phyloP scores from a whole-genome alignment of 768 basidiomycete genomes.

The Russula sp. region DNA sequence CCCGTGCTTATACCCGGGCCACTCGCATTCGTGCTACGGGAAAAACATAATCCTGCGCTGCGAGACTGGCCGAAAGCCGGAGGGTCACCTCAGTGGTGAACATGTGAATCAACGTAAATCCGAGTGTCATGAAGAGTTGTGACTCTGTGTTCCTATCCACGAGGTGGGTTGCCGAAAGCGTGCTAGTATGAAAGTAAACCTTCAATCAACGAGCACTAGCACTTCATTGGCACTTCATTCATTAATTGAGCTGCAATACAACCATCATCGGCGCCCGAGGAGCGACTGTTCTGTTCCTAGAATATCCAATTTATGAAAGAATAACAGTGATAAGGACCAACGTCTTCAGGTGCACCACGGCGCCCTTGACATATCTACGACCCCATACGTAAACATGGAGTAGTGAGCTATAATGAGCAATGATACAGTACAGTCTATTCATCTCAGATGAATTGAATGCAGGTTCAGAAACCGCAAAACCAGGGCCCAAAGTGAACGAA shows the following conservation, averaged over 20 bases:
- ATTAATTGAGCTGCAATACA: neutral
- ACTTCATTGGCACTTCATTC: neutral
- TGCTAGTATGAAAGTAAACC: too few relatives aligned
- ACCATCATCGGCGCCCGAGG: neutral
- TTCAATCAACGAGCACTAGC: too few relatives aligned
- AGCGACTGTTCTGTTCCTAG: neutral
- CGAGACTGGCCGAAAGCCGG: too few relatives aligned
- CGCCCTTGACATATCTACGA: neutral
- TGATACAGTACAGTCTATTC: neutral
- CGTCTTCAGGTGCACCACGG: neutral
- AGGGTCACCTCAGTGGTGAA: too few relatives aligned
- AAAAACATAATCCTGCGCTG: too few relatives aligned
- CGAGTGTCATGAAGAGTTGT: too few relatives aligned
- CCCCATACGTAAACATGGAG: conserved; percentile 1
- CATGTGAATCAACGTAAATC: too few relatives aligned
- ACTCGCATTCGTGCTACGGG: too few relatives aligned
- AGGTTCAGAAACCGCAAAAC: neutral
- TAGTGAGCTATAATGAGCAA: neutral
- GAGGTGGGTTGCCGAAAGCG: too few relatives aligned
- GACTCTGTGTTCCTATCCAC: too few relatives aligned
- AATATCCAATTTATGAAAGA: neutral
- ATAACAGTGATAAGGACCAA: neutral
- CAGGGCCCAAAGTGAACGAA: neutral
- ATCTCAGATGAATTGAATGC: neutral
- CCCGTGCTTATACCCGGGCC: too few relatives aligned